A percentile compares a stretch with the other conserved stretches of the same genome.
Evolutionary conservation across 345 rosid genomes (phyloP).

Genomic region (Salix brachista): DNA sequence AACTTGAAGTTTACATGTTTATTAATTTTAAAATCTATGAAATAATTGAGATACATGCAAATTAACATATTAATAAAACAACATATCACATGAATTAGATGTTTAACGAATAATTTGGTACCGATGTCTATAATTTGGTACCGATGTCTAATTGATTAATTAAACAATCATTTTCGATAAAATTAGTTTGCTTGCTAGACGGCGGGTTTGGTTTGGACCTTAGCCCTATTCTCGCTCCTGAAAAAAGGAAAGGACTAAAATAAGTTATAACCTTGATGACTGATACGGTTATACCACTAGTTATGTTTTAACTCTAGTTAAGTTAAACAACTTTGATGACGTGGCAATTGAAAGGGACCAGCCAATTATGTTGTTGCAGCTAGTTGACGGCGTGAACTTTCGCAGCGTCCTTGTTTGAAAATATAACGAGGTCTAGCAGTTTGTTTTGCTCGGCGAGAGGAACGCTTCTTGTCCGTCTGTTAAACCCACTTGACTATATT

Average conservation of each 20-base stretch:
- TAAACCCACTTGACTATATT: background rate
- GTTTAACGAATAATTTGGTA: background rate
- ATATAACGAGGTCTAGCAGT: too few species aligned
- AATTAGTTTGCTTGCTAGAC: background rate
- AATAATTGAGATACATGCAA: too few species aligned
- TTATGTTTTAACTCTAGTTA: slow-evolving; percentile 16
- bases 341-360: slow-evolving; percentile 4
- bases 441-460: background rate
- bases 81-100: background rate
- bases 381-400: background rate
- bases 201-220: too few species aligned
- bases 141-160: background rate
- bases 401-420: background rate
- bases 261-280: background rate
- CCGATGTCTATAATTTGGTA: background rate
- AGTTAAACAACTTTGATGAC: slow-evolving; percentile 11
- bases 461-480: background rate
- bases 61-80: too few species aligned
- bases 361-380: slow-evolving; percentile 3
- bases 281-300: background rate
- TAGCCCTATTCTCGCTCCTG: too few species aligned
- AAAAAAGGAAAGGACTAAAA: background rate
- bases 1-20: accelerated
- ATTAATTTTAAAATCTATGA: too few species aligned
- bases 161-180: background rate